These are phyloP conservation scores for Cyanodermella asteris DNA, from an alignment of 2,329 filamentous ascomycete species.

Conservation along the genomic window DNA sequence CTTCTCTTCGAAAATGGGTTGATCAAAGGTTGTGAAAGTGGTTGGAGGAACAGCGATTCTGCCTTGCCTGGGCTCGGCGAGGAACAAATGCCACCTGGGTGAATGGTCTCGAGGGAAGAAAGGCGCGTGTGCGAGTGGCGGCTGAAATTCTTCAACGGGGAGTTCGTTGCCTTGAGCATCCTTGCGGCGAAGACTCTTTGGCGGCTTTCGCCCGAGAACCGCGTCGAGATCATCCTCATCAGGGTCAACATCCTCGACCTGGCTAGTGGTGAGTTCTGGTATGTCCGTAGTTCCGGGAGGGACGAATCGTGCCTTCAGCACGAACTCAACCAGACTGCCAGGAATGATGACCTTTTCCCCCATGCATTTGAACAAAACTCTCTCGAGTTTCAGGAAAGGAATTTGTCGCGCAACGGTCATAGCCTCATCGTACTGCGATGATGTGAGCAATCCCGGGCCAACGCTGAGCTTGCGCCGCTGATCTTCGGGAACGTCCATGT, in stretches of 20 bases:
- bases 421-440: conserved; percentile 54
- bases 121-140: conserved; percentile 74
- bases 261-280: conserved; percentile 51
- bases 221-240: conserved; percentile 83
- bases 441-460: conserved; percentile 45
- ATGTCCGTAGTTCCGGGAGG: conserved; percentile 62
- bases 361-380: conserved; percentile 95
- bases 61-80: conserved; percentile 80
- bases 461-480: conserved; percentile 51
- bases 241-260: conserved; percentile 78
- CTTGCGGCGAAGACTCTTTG: conserved; percentile 40
- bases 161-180: conserved; percentile 8
- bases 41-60: conserved; percentile 95
- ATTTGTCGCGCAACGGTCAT: conserved; percentile 63
- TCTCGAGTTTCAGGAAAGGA: conserved; percentile 63
- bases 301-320: conserved; percentile 85
- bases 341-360: conserved; percentile 87
- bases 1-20: conserved; percentile 57
- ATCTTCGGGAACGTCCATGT: conserved; percentile 63
- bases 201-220: conserved; percentile 48
- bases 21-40: conserved; percentile 82
- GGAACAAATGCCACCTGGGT: conserved; percentile 83
- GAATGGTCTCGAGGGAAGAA: conserved; percentile 78
- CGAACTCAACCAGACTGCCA: conserved; percentile 75
- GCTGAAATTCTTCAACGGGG: conserved; percentile 40